phyloP scores from a whole-genome alignment of 1,284 basidiomycete genomes.

The Vanrija sp. region DNA sequence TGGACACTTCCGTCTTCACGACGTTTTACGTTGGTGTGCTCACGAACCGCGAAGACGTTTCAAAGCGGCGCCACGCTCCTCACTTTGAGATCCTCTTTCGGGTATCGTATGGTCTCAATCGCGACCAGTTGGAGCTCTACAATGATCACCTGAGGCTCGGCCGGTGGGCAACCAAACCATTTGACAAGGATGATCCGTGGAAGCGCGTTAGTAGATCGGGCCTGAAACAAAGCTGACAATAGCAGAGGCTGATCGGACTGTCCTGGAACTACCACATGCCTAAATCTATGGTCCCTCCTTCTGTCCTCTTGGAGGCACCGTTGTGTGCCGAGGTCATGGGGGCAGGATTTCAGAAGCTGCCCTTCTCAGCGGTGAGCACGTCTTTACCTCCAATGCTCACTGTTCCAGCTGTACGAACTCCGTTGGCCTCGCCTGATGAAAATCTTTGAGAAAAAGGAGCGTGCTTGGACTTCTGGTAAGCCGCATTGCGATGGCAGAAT shows the following conservation, averaged over 20 bases:
- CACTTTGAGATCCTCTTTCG: constrained; percentile 69
- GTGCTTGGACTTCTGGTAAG: constrained; percentile 59
- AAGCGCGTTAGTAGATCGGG: constrained; percentile 29
- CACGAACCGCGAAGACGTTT: constrained; percentile 29
- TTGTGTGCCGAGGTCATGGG: constrained; percentile 70
- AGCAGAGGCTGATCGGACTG: constrained; percentile 43
- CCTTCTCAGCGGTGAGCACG: constrained; percentile 55
- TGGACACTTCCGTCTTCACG: constrained; percentile 66
- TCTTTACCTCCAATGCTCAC: not conserved
- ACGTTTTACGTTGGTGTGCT: constrained; percentile 68
- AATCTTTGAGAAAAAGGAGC: constrained; percentile 58
- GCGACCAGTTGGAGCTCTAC: constrained; percentile 63
- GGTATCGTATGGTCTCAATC: constrained; percentile 65
- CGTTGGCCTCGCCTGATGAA: constrained; percentile 75
- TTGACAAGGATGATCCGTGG: constrained; percentile 32
- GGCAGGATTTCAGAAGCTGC: constrained; percentile 70
- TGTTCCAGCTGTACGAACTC: constrained; percentile 66
- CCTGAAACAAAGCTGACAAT: not conserved
- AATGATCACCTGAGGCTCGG: constrained; percentile 63
- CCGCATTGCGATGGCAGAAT: not conserved
- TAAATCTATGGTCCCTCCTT: constrained; percentile 55
- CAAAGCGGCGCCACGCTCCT: constrained; percentile 45
- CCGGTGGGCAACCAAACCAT: constrained; percentile 31
- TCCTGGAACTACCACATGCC: constrained; percentile 58
- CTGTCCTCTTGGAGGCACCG: constrained; percentile 60